Conservation (phyloP, 1,284 basidiomycete genomes). For the Fistulinella cinereoalba region DNA sequence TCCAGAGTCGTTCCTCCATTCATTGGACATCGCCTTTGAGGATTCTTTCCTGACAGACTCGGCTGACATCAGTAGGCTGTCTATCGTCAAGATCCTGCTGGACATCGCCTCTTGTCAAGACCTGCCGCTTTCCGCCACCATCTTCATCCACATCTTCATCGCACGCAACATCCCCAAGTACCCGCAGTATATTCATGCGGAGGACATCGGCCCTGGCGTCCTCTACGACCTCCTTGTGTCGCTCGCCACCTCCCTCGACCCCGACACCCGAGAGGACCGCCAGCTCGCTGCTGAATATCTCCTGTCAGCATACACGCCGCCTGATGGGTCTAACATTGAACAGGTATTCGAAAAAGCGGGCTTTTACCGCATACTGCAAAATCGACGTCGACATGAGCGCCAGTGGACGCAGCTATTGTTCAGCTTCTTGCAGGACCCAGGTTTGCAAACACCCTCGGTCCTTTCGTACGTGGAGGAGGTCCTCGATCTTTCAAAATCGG, state of each 20-base stretch:
- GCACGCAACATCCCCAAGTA: conserved; percentile 98
- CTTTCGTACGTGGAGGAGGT: conserved; percentile 67
- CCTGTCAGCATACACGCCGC: conserved; percentile 88
- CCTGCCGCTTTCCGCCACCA: conserved; percentile 62
- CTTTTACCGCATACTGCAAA: conserved; percentile 88
- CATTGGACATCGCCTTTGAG: conserved; percentile 93
- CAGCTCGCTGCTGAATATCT: conserved; percentile 95
- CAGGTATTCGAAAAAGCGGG: conserved; percentile 76
- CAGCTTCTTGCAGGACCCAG: conserved; percentile 76
- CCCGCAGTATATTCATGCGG: conserved; percentile 72
- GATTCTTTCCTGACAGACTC: conserved; percentile 83
- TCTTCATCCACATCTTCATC: conserved; percentile 93
- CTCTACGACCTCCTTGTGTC: conserved; percentile 77
- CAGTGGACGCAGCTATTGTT: conserved; percentile 75
- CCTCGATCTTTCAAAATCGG: conserved; percentile 44
- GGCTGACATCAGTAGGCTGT: conserved; percentile 68
- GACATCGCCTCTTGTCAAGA: conserved; percentile 66
- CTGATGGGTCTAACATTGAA: conserved; percentile 68
- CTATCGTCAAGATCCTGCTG: conserved; percentile 82
- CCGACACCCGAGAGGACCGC: conserved; percentile 87
- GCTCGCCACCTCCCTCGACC: conserved; percentile 64
- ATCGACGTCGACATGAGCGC: conserved; percentile 72
- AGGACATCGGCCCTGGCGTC: conserved; percentile 39
- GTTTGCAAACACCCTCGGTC: conserved; percentile 57
- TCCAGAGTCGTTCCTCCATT: conserved; percentile 92